Percentiles rank a stretch among this genome's conserved stretches.
phyloP scores from a whole-genome alignment of 768 basidiomycete genomes.

The Leucosporidium yakuticum region DNA sequence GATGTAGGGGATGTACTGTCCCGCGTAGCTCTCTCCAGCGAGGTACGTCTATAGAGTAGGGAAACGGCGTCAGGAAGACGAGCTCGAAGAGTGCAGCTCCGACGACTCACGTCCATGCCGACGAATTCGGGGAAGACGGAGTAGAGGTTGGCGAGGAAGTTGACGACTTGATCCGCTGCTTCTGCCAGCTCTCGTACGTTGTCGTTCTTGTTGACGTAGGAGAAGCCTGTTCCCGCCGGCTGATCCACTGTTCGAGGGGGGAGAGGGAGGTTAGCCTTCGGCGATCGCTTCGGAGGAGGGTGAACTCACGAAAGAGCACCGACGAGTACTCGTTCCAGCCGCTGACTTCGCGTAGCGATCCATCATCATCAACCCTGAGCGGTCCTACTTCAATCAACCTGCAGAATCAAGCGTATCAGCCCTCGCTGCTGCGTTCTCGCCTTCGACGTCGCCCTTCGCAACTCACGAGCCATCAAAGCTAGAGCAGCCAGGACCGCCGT shows the following conservation, averaged over 20 bases:
- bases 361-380: conserved; percentile 14
- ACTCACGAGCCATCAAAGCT: conserved; percentile 68
- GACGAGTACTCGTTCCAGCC: conserved; percentile 60
- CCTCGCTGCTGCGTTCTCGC: background rate
- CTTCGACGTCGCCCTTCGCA: background rate
- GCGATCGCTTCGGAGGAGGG: no score
- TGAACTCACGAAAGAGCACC: conserved; percentile 75
- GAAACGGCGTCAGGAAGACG: background rate
- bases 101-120: conserved; percentile 64
- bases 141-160: conserved; percentile 85
- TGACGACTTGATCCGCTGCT: conserved; percentile 70
- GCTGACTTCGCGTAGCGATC: conserved; percentile 21
- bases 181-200: conserved; percentile 75
- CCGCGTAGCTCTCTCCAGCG: conserved; percentile 92
- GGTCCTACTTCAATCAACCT: conserved; percentile 36
- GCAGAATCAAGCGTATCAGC: conserved; percentile 30
- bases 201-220: conserved; percentile 75
- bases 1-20: conserved; percentile 96
- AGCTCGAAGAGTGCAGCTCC: background rate
- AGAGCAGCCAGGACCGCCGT: conserved; percentile 81
- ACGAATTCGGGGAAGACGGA: conserved; percentile 81
- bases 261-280: background rate
- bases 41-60: conserved; percentile 69
- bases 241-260: conserved; percentile 68
- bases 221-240: conserved; percentile 91